Evolutionary conservation across 768 basidiomycete species (phyloP).

Genomic region (Suillus alpinus): DNA sequence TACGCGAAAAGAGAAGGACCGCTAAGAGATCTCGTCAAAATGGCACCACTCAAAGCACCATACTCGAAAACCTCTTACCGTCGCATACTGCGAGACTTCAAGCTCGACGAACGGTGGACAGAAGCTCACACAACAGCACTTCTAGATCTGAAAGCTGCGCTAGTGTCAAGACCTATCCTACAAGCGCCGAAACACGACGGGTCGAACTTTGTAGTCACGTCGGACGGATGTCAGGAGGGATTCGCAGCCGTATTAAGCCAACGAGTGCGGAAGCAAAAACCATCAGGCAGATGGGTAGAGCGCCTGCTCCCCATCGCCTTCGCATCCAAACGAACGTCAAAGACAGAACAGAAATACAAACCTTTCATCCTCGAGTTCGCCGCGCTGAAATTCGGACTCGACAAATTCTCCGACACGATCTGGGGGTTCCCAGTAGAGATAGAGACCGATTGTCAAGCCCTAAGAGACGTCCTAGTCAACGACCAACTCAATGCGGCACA

Average conservation of each 20-base stretch:
- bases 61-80: constrained; percentile 23
- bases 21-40: neutral
- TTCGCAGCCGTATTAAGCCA: constrained; percentile 20
- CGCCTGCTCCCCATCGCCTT: constrained; percentile 18
- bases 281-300: constrained; percentile 1
- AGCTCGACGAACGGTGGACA: constrained; percentile 6
- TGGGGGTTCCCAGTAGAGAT: constrained; percentile 30
- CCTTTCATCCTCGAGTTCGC: constrained; percentile 36
- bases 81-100: constrained; percentile 17
- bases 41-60: neutral
- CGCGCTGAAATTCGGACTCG: constrained; percentile 29
- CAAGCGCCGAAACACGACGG: constrained; percentile 14
- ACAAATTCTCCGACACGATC: constrained; percentile 28
- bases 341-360: constrained; percentile 28
- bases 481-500: constrained; percentile 24
- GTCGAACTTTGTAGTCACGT: constrained; percentile 16
- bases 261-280: neutral
- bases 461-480: constrained; percentile 15
- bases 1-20: constrained; percentile 26
- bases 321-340: constrained; percentile 35
- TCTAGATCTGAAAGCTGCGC: constrained; percentile 11
- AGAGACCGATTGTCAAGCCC: constrained; percentile 16
- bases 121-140: constrained; percentile 21
- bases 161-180: constrained; percentile 17
- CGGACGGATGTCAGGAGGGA: constrained; percentile 20